Base-by-base conservation (phyloP, 2,329 filamentous ascomycete species). In the Trichoderma cornu-damae region DNA sequence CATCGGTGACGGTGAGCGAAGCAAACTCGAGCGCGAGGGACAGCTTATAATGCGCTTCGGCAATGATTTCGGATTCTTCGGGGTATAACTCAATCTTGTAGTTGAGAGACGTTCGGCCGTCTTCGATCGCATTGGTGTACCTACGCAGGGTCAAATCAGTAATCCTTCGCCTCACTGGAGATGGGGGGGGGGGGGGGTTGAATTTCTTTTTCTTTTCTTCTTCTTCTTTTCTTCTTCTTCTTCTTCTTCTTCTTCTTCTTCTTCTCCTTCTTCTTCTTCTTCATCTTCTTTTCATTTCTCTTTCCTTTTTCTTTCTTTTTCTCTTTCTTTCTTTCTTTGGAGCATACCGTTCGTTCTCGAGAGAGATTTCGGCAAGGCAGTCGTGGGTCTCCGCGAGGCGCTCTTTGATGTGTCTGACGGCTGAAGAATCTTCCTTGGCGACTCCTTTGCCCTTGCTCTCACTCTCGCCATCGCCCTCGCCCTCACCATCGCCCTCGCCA, bases 1-100 rank as follows among this genome's bases (percentile, higher is more conserved):
- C 75, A 14, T 81, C 81, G 11, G 78, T 73, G 1, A 82, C 78
- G 5, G 86, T 89, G 44, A 94, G 84, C 0, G 90, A 94, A 3
- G 90, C 90, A 65, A 97, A 97, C 69, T 99, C 94, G 26, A 99
- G 81, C 0, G 94, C 94, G 14, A 99, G 82, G 0, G 93, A 96
- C 24, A 99, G 85, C 74, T 96, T 97, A 78, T 89, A 99, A 75
- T 99, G 91, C 14, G 90, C 93, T 76, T 99, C 94, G 40, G 94
- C 93, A 57, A 97, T 82, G 51, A 95, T 81, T 65, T 91, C 88
- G 12, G 89, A 90, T 61, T 95, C 90, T 49, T 87, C 80, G 0
- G 89, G 81, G 68, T 90, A 91, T 2, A 97, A 80, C 50, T 88
- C 81, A 64, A 89, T 75, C 73, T 95, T 95, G 66, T 95, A 83